Base-by-base conservation (phyloP, 129 eudicot genomes). In the Flaveria ramosissima region DNA sequence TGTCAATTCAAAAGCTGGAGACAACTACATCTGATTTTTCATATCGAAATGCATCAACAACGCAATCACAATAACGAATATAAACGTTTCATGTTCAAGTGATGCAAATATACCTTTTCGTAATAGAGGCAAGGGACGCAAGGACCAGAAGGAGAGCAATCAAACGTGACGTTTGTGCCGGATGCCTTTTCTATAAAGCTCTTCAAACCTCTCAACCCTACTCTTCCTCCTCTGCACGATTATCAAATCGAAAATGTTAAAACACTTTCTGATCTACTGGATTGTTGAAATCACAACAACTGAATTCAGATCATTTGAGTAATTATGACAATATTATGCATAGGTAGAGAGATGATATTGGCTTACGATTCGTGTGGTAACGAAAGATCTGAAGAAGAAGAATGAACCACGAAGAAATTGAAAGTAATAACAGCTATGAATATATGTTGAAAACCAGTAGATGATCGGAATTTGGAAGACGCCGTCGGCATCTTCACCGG, bases 121-220 rank as follows among this genome's bases (percentile, higher is more conserved):
- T 90, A 75, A 83, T 89, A 92, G 15, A 74, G 72, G 73, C 98
- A 91, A 15, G 92, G 85, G 4, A 93, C 78, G 68, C 98, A 92
- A 74, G 98, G 92, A 30, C 98, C 98, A 16, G 97, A 93, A 78
- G 98, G 98, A 51, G 98, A 88, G 81, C 98, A 93, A 11, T 93
- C 97, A 62, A 78, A 93, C 0, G 97, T 93, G 32, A 79, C 17
- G 78, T 91, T 91, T 30, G 87, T 79, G 32, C 90, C 95, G 10
- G 67, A 53, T 6, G 86, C 87, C 41, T 81, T 87, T 72, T 90
- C 98, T 85, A 81, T 90, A 46, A 93, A 85, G 27, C 96, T 77
- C 89, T 83, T 82, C 74, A 93, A 78, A 20, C 77, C 70, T 80
- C 91, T 76, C n/a, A 80, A 77, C 67, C 85, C 87, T 19, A 70